These are phyloP conservation scores for Periconia sp. DNA, from an alignment of 2,329 filamentous ascomycete species.

Conservation along the genomic window DNA sequence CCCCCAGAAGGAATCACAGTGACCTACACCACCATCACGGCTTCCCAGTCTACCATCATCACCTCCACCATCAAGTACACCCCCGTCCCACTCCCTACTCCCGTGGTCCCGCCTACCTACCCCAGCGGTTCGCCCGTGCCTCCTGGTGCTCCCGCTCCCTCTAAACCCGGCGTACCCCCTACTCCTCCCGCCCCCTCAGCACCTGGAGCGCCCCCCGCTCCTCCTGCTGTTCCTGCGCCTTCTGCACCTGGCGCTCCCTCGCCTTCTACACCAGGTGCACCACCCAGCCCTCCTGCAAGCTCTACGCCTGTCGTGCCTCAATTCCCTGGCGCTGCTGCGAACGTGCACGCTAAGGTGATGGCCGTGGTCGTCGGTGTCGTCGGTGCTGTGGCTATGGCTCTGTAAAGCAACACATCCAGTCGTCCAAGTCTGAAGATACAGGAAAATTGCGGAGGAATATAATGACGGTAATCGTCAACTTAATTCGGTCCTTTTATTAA, in stretches of 20 bases:
- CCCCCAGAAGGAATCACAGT: neutral
- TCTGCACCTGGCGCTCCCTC: no score
- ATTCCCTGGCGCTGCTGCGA: neutral
- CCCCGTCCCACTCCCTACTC: neutral
- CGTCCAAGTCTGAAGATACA: no score
- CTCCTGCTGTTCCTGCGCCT: no score
- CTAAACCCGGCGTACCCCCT: neutral
- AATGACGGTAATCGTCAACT: no score
- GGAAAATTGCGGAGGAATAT: no score
- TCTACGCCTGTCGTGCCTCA: neutral
- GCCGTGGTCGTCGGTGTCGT: neutral
- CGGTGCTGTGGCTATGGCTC: neutral
- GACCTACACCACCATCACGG: neutral
- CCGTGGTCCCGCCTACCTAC: neutral
- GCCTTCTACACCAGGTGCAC: no score
- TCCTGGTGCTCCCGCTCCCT: neutral
- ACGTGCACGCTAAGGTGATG: neutral
- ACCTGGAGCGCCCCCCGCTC: neutral
- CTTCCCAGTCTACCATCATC: neutral
- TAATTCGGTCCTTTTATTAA: no score
- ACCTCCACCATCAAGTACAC: neutral
- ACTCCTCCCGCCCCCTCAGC: no score
- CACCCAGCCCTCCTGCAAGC: neutral
- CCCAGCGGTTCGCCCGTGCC: no score
- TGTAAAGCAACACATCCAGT: neutral